Percentiles rank a stretch among this genome's conserved stretches.
Evolutionary conservation across 1,139 yeast genomes (phyloP).

Genomic region (Geotrichum australiense): DNA sequence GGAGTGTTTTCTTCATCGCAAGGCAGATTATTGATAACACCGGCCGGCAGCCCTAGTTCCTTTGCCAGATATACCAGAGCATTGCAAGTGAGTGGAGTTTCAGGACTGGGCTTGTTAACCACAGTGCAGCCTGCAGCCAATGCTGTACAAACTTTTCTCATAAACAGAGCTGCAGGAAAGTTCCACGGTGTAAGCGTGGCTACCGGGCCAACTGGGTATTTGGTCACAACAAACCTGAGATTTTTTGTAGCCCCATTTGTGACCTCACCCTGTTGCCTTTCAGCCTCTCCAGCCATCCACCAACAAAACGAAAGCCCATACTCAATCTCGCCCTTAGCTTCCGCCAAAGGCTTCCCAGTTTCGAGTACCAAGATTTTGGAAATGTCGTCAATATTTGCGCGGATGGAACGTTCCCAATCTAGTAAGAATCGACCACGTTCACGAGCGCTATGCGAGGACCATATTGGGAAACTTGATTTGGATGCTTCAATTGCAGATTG

Average conservation of each 20-base stretch:
- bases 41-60: conserved; percentile 72
- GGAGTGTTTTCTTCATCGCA: conserved; percentile 66
- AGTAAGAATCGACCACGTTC: conserved; percentile 44
- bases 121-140: conserved; percentile 74
- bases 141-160: conserved; percentile 83
- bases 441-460: conserved; percentile 29
- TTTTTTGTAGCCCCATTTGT: conserved; percentile 58
- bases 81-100: conserved; percentile 72
- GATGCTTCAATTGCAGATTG: conserved; percentile 40
- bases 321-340: conserved; percentile 35
- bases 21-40: conserved; percentile 66
- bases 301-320: conserved; percentile 37
- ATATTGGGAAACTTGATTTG: conserved; percentile 31
- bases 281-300: conserved; percentile 40
- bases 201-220: conserved; percentile 68
- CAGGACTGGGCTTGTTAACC: conserved; percentile 72
- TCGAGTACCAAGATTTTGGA: conserved; percentile 58
- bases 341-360: conserved; percentile 53
- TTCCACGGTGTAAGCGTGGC: conserved; percentile 84
- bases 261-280: conserved; percentile 43
- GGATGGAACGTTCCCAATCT: conserved; percentile 48
- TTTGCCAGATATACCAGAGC: conserved; percentile 52
- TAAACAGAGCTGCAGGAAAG: conserved; percentile 72
- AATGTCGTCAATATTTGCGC: conserved; percentile 43
- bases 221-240: conserved; percentile 35